Conservation (phyloP, 208 protist species). For the Plasmodiophora brassicae region DNA sequence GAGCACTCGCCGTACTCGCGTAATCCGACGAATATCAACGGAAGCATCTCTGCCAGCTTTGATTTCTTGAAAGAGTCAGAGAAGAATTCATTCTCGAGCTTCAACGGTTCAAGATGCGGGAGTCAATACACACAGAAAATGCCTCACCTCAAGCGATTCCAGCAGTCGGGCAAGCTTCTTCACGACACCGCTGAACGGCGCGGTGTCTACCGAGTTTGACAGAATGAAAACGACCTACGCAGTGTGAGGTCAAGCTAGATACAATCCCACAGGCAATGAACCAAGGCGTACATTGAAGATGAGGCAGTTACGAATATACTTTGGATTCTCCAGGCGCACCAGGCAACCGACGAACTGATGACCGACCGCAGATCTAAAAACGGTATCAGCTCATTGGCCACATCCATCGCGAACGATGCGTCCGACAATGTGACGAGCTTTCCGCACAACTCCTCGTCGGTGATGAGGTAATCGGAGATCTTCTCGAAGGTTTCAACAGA, state of each 20-base stretch:
- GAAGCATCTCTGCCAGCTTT: not conserved
- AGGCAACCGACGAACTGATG: not conserved
- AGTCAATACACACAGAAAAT: not conserved
- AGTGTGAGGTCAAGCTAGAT: not conserved
- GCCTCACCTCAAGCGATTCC: not conserved
- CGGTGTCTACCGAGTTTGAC: not conserved
- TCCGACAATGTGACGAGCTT: not conserved
- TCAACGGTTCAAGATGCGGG: not conserved
- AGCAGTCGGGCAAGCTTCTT: not conserved
- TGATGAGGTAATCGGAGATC: not conserved
- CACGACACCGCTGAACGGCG: not conserved
- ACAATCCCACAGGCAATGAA: not conserved
- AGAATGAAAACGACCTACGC: not conserved
- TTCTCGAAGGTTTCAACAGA: not conserved
- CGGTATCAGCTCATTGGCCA: too few species aligned
- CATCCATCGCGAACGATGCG: not conserved
- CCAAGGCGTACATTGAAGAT: not conserved
- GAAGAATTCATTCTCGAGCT: not conserved
- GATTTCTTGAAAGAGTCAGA: not conserved
- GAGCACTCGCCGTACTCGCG: not conserved
- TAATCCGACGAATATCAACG: not conserved
- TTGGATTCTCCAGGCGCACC: not conserved
- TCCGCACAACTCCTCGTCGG: not conserved
- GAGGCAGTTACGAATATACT: not conserved
- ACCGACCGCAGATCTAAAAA: not conserved